A percentile compares a stretch with the other conserved stretches of the same genome.
Evolutionary conservation across 306 rosid species (phyloP).

Genomic region (Corylus americana): DNA sequence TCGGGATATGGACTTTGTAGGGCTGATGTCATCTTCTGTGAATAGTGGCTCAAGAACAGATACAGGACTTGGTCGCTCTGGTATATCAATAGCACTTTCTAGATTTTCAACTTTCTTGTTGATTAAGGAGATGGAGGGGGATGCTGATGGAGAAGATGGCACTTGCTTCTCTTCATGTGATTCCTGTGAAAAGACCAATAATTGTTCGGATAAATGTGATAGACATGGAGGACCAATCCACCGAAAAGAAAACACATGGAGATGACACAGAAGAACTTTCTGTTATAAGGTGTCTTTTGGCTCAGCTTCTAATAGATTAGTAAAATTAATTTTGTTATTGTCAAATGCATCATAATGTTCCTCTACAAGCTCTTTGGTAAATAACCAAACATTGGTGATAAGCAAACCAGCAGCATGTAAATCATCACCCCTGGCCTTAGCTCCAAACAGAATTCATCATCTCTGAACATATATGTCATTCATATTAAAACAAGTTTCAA

Average conservation of each 20-base stretch:
- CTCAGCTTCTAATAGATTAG: slow-evolving; percentile 3
- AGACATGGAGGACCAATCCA: slow-evolving; percentile 2
- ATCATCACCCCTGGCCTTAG: neutral
- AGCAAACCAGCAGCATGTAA: slow-evolving; percentile 2
- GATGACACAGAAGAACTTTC: slow-evolving; percentile 4
- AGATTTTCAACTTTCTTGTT: slow-evolving; percentile 43
- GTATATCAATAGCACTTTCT: slow-evolving; percentile 43
- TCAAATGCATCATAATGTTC: neutral
- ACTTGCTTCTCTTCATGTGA: slow-evolving; percentile 41
- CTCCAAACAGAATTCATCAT: neutral
- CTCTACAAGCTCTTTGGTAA: slow-evolving; percentile 12
- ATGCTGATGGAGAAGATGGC: slow-evolving; percentile 46
- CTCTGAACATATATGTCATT: neutral
- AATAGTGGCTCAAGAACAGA: slow-evolving; percentile 78
- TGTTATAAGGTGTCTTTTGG: neutral
- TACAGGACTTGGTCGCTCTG: slow-evolving; percentile 85
- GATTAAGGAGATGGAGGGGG: slow-evolving; percentile 48
- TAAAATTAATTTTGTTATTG: neutral
- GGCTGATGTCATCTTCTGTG: slow-evolving; percentile 62
- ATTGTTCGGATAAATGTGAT: slow-evolving; percentile 17
- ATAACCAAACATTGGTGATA: neutral
- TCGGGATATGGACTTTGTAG: slow-evolving; percentile 35
- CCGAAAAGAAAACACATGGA: slow-evolving; percentile 9
- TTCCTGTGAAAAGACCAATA: slow-evolving; percentile 42
- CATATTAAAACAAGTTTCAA: neutral